phyloP scores from a whole-genome alignment of 176 grass and related monocot genomes.

The Puccinellia tenuiflora region DNA sequence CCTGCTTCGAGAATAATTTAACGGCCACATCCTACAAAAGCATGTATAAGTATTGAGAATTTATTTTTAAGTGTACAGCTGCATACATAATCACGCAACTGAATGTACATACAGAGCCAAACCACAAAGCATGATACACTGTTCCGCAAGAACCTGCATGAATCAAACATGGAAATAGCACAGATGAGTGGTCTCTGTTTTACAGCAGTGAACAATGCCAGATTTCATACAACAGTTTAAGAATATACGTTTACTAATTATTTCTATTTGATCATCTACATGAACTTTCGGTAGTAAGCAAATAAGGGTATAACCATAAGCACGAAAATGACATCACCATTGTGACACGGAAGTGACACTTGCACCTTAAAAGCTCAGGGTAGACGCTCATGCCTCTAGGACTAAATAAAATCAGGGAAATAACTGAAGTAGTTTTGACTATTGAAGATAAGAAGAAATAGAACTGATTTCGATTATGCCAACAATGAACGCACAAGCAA shows the following conservation, averaged over 20 bases:
- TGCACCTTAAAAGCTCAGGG: neutral
- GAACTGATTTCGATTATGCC: neutral
- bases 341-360: neutral
- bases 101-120: conserved; percentile 73
- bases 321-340: neutral
- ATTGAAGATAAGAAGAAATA: neutral
- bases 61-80: neutral
- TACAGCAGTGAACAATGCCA: neutral
- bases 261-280: neutral
- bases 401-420: neutral
- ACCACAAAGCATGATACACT: conserved; percentile 93
- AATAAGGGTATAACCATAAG: neutral
- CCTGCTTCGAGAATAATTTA: conserved; percentile 84
- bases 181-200: neutral
- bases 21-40: conserved; percentile 76
- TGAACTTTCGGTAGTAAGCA: neutral
- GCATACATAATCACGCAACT: conserved; percentile 19
- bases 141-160: conserved; percentile 83
- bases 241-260: neutral
- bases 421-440: neutral
- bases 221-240: neutral
- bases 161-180: conserved; percentile 18
- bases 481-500: neutral
- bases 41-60: neutral
- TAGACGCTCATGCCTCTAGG: neutral